Conservation (phyloP, 2,329 filamentous ascomycete genomes). For the Cadophora luteo-olivacea region DNA sequence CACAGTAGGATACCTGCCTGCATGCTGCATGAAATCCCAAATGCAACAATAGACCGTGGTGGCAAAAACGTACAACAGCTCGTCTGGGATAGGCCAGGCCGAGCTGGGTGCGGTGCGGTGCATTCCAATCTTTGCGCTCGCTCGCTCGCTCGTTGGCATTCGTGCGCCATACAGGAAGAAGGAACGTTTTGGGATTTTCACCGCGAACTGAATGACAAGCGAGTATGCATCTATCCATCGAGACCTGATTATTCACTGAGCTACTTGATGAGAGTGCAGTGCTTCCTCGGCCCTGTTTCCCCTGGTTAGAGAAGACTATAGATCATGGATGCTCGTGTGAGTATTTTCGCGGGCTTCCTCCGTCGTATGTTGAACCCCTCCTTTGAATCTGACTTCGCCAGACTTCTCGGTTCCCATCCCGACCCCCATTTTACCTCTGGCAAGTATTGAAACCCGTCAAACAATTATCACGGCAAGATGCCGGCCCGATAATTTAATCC, state of each 20-base stretch:
- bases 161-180: slow-evolving; percentile 3
- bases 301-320: neutral
- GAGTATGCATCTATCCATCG: neutral
- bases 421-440: neutral
- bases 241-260: slow-evolving; percentile 10
- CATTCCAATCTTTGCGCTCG: neutral
- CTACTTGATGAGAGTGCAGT: neutral
- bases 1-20: neutral
- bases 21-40: neutral
- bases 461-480: neutral
- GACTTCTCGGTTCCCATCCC: neutral
- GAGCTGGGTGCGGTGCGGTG: neutral
- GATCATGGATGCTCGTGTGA: neutral
- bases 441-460: slow-evolving; percentile 7
- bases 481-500: neutral
- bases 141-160: neutral
- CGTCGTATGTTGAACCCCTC: neutral
- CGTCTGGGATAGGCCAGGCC: slow-evolving; percentile 2
- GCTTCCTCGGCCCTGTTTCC: slow-evolving; percentile 10
- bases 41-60: neutral
- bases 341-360: neutral
- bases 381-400: neutral
- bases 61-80: slow-evolving; percentile 2
- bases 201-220: neutral
- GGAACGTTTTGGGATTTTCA: slow-evolving; percentile 5